Evolutionary conservation across 2,329 filamentous ascomycete genomes (phyloP).

Genomic region (Dothiorella sarmentorum): DNA sequence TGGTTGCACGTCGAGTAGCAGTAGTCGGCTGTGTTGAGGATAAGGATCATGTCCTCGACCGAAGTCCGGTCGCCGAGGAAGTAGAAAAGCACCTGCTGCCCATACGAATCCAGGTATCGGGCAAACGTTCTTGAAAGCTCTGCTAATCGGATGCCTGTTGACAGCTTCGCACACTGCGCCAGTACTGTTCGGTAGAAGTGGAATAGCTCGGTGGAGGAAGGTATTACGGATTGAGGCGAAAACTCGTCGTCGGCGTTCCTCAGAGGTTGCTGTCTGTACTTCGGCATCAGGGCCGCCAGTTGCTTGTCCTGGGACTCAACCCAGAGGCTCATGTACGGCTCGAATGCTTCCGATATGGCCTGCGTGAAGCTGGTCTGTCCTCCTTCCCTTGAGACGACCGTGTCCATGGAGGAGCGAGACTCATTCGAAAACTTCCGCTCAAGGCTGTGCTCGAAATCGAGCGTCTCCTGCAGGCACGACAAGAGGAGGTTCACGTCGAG

Average conservation of each 20-base stretch:
- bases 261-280: slow-evolving; percentile 78
- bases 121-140: slow-evolving; percentile 83
- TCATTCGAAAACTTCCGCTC: slow-evolving; percentile 76
- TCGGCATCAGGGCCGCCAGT: slow-evolving; percentile 77
- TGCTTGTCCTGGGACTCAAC: slow-evolving; percentile 94
- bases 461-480: slow-evolving; percentile 87
- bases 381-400: slow-evolving; percentile 74
- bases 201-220: slow-evolving; percentile 93
- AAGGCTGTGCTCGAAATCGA: slow-evolving; percentile 92
- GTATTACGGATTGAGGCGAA: slow-evolving; percentile 80
- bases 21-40: slow-evolving; percentile 95
- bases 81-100: slow-evolving; percentile 82
- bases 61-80: slow-evolving; percentile 62
- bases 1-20: slow-evolving; percentile 93
- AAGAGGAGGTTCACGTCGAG: slow-evolving; percentile 87
- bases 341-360: slow-evolving; percentile 92
- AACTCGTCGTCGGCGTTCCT: slow-evolving; percentile 87
- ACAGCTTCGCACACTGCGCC: slow-evolving; percentile 93
- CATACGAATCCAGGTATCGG: slow-evolving; percentile 93
- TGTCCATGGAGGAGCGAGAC: slow-evolving; percentile 81
- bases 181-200: slow-evolving; percentile 93
- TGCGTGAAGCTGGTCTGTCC: slow-evolving; percentile 77
- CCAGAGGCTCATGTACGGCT: slow-evolving; percentile 95
- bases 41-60: slow-evolving; percentile 75
- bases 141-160: slow-evolving; percentile 79